Evolutionary conservation across 2,329 filamentous ascomycete genomes (phyloP), one percentile per base, ranked within the genome.

Genomic region (Colletotrichum salicis): DNA sequence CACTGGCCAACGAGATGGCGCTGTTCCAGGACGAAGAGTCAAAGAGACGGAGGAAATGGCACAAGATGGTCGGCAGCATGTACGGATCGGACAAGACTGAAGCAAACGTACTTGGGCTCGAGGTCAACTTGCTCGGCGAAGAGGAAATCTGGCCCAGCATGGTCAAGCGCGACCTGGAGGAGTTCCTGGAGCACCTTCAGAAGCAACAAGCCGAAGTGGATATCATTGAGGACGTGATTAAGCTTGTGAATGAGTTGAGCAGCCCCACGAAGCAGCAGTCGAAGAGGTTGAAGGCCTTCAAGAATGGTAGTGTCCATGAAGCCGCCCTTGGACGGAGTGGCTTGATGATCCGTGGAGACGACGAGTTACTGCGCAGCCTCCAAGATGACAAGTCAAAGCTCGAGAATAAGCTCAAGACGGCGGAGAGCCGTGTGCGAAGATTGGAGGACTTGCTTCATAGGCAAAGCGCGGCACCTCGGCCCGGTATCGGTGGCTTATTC

Each of bases 241-340:
- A 94, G 77, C 89, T 95, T 22, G 88, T 97, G 71, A 91, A 91
- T 72, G 95, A 97, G 65, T 86, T 98, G 15, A 92, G 92, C 79
- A 90, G 89, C 67, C 95, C 96, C 3, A 96, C 94, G 0, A 94
- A 93, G 76, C 94, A 96, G 79, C 95, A 97, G 79, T 90, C 92
- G 72, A 95, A 94, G 81, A 90, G 94, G 69, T 90, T 96, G 7
- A 97, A 96, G 80, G 95, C 94, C 5, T 98, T 99, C 85, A 98
- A 98, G 79, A 96, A 97, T 78, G 96, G 96, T 19, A 98, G 96
- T 78, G 89, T 98, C 48, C 95, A 98, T 77, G 96, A 98, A 79
- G 92, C 92, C n/a, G 90, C 90, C 3, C 88, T 98, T 73, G 94
- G 94, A n/a, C 91, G 93, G 77, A 97, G 94, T 75, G 96, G 94